A percentile compares a stretch with the other conserved stretches of the same genome.
These are phyloP conservation scores for Rhizophagus clarus DNA, from an alignment of 192 early-diverging fungal species.

Conservation along the genomic window DNA sequence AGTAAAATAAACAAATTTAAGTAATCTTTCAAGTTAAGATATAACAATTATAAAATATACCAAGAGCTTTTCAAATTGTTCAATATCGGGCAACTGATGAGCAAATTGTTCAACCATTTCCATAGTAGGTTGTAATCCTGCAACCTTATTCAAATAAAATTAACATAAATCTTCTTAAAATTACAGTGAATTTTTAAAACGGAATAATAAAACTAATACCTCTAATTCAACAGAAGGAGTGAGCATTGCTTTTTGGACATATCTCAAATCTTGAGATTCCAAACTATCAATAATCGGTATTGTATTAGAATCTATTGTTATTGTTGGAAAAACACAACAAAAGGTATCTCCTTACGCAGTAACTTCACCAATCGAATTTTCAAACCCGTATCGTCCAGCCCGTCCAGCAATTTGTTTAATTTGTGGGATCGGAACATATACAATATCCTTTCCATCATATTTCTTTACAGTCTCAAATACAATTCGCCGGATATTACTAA, in stretches of 20 bases:
- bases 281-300: constrained; percentile 8
- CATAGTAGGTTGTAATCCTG: constrained; percentile 73
- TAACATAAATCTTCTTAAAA: neutral
- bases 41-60: constrained; percentile 38
- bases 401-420: constrained; percentile 94
- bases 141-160: constrained; percentile 39
- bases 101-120: constrained; percentile 82
- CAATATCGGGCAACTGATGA: constrained; percentile 58
- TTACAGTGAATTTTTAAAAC: neutral
- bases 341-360: constrained; percentile 55
- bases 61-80: constrained; percentile 63
- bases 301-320: constrained; percentile 27
- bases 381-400: constrained; percentile 82
- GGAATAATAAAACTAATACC: constrained; percentile 16
- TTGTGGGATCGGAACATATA: constrained; percentile 69
- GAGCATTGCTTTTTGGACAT: constrained; percentile 25
- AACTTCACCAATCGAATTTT: constrained; percentile 66
- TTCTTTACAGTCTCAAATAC: constrained; percentile 81
- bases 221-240: constrained; percentile 10
- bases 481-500: constrained; percentile 84
- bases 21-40: constrained; percentile 2
- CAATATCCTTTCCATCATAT: constrained; percentile 67
- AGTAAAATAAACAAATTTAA: neutral
- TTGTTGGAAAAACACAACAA: constrained; percentile 23
- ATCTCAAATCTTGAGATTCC: constrained; percentile 30